phyloP scores from a whole-genome alignment of 495 filamentous ascomycete genomes.

The Neurospora sp. region DNA sequence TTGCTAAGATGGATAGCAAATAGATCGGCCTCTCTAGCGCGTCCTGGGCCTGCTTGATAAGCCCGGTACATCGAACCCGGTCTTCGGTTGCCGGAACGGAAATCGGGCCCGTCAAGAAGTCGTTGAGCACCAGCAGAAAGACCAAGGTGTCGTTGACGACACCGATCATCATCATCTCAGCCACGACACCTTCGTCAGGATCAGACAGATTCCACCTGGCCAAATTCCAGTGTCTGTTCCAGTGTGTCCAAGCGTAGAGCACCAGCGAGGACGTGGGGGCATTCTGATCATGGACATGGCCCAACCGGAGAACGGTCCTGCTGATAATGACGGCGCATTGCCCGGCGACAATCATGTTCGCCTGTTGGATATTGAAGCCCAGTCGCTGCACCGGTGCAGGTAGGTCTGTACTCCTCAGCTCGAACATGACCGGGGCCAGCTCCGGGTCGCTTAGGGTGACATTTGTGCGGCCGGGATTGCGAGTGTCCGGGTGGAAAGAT shows the following conservation, averaged over 20 bases:
- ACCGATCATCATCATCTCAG: constrained; percentile 7
- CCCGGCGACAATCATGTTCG: constrained; percentile 5
- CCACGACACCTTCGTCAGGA: not conserved
- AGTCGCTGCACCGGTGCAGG: not conserved
- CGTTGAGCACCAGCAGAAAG: constrained; percentile 8
- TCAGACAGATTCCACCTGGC: constrained; percentile 1
- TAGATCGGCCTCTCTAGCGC: constrained; percentile 3
- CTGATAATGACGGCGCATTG: constrained; percentile 13
- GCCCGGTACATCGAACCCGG: not conserved
- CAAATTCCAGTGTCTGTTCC: constrained; percentile 6
- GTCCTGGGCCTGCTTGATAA: constrained; percentile 6
- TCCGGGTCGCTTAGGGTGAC: constrained; percentile 6
- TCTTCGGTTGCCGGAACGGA: constrained; percentile 4
- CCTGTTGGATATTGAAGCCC: constrained; percentile 7
- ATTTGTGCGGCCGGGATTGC: not conserved
- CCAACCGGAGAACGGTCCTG: constrained; percentile 3
- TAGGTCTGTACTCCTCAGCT: not conserved
- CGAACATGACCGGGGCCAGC: not conserved
- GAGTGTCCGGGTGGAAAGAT: not conserved
- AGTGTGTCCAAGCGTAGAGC: constrained; percentile 12
- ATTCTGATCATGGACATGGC: constrained; percentile 3
- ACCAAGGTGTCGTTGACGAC: constrained; percentile 8
- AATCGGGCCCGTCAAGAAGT: constrained; percentile 11
- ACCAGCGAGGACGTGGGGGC: constrained; percentile 5
- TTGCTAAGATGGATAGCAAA: constrained; percentile 1